Conservation (phyloP, 306 rosid species). For the Rubus idaeus region DNA sequence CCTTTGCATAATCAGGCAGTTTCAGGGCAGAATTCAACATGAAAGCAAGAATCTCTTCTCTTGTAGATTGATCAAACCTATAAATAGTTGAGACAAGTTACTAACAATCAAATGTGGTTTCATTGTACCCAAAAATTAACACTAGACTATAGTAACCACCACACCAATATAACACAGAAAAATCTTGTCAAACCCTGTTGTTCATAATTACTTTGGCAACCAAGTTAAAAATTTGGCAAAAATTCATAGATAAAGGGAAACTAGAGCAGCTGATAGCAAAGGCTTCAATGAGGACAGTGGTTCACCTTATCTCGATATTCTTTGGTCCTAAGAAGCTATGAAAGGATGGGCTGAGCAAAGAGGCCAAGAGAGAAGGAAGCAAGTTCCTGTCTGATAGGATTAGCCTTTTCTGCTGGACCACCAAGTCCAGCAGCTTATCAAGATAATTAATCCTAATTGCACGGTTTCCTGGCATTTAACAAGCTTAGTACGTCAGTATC, state of each 20-base stretch:
- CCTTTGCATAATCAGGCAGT: slow-evolving; percentile 81
- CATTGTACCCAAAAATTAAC: background rate
- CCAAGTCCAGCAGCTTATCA: slow-evolving; percentile 56
- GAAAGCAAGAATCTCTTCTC: slow-evolving; percentile 58
- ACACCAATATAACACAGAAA: background rate
- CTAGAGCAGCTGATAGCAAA: slow-evolving; percentile 4
- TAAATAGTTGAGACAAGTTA: slow-evolving; percentile 3
- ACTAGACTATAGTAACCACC: background rate
- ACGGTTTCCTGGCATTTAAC: slow-evolving; percentile 55
- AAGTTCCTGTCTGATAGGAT: slow-evolving; percentile 70
- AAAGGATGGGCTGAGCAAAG: slow-evolving; percentile 60
- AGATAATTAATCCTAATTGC: slow-evolving; percentile 63
- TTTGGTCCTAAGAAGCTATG: slow-evolving; percentile 60
- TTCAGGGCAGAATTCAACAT: slow-evolving; percentile 65
- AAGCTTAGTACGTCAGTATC: slow-evolving; percentile 17
- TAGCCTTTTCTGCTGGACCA: slow-evolving; percentile 72
- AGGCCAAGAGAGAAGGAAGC: slow-evolving; percentile 68
- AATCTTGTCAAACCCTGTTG: background rate
- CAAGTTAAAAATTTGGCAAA: background rate
- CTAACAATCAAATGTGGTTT: background rate
- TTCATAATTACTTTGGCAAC: background rate
- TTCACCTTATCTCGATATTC: slow-evolving; percentile 66
- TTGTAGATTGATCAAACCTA: slow-evolving; percentile 82
- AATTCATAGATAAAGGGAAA: background rate
- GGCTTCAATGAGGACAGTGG: background rate